Evolutionary conservation across 2,329 filamentous ascomycete species (phyloP).

Genomic region (Dothistroma septosporum): DNA sequence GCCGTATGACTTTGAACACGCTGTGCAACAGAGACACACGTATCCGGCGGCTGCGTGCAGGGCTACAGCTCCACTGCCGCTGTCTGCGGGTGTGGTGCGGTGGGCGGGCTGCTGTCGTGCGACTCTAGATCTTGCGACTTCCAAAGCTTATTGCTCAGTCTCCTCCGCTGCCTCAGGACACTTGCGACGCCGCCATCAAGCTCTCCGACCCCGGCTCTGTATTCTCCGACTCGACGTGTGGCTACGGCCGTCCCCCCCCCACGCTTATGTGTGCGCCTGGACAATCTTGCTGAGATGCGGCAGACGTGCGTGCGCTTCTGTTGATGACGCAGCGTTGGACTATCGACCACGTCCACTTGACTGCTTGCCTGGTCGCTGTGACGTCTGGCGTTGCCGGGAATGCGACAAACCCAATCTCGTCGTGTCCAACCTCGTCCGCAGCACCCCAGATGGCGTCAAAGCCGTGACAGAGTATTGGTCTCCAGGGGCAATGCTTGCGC

Average conservation of each 20-base stretch:
- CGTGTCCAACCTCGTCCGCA: not conserved
- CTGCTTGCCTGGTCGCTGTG: not conserved
- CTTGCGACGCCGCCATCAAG: not conserved
- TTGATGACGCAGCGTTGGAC: not conserved
- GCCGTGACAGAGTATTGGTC: not conserved
- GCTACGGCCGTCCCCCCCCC: not conserved
- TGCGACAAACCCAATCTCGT: slow-evolving; percentile 2
- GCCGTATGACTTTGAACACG: not conserved
- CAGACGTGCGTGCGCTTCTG: not conserved
- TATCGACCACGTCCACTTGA: not conserved
- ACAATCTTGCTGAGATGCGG: not conserved
- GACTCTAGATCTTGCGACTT: not conserved
- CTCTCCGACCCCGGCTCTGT: not conserved
- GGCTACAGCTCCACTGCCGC: slow-evolving; percentile 6
- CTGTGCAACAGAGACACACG: slow-evolving; percentile 4
- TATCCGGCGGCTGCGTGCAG: slow-evolving; percentile 6
- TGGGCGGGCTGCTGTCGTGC: not conserved
- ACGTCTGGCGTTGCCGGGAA: not conserved
- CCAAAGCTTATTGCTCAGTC: slow-evolving; percentile 7
- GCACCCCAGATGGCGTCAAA: slow-evolving; percentile 6
- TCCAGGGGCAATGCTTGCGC: slow-evolving; percentile 10
- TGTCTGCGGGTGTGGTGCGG: not conserved
- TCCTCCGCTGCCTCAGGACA: not conserved
- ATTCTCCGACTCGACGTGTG: not conserved
- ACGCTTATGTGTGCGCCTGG: not conserved